Evolutionary conservation across 306 rosid species (phyloP).

Genomic region (Hippophae rhamnoides): DNA sequence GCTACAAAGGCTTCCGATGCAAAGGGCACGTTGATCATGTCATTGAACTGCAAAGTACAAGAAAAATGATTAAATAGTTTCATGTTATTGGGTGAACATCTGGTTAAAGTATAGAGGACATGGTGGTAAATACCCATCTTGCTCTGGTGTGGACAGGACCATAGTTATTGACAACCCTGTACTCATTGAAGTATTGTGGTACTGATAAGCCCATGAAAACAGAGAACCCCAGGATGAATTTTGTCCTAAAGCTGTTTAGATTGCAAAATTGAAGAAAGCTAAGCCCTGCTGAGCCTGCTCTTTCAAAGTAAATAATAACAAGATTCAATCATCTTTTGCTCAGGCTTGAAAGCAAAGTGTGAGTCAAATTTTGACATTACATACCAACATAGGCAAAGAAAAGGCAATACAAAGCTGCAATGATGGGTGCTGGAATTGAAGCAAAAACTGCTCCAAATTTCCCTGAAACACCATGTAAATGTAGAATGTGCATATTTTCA

Average conservation of each 20-base stretch:
- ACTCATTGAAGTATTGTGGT: constrained; percentile 94
- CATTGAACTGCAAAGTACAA: constrained; percentile 56
- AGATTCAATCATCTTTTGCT: constrained; percentile 2
- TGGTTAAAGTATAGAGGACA: background rate
- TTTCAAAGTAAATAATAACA: constrained; percentile 1
- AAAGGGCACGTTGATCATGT: constrained; percentile 86
- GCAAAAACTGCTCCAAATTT: constrained; percentile 97
- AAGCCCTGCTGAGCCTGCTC: constrained; percentile 86
- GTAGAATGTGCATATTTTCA: background rate
- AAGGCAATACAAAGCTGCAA: constrained; percentile 81
- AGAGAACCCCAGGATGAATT: constrained; percentile 80
- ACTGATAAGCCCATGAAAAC: constrained; percentile 81
- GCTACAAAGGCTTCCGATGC: constrained; percentile 79
- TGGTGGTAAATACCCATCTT: constrained; percentile 59
- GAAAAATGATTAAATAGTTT: background rate
- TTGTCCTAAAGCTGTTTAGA: constrained; percentile 73
- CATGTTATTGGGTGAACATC: no score
- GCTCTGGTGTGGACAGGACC: constrained; percentile 86
- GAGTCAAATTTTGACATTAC: constrained; percentile 25
- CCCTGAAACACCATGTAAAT: constrained; percentile 33
- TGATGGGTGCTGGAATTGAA: constrained; percentile 84
- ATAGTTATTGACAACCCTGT: constrained; percentile 63
- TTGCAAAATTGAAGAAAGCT: constrained; percentile 86
- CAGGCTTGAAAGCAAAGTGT: constrained; percentile 1
- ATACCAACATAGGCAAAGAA: constrained; percentile 95